phyloP scores from a whole-genome alignment of 148 eudicot species.

The Chenopodium formosanum region DNA sequence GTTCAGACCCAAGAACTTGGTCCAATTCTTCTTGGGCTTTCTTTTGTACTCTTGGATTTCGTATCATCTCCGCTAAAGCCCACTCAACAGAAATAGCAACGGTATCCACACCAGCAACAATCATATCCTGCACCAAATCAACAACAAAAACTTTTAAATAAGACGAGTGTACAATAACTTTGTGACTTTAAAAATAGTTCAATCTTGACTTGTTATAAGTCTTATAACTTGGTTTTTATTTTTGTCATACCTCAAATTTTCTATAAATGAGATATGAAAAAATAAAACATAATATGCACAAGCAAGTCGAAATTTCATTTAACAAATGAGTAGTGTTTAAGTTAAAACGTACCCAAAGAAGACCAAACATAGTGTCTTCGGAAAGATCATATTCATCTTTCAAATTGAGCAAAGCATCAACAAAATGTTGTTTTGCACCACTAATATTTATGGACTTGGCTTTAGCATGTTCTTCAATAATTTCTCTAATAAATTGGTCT shows the following conservation, averaged over 20 bases:
- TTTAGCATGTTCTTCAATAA: not conserved
- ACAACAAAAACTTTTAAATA: no score
- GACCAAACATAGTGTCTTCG: not conserved
- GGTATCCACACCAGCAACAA: not conserved
- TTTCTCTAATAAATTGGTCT: not conserved
- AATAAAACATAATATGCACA: not conserved
- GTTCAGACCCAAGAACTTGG: not conserved
- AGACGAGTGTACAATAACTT: no score
- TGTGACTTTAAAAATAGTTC: no score
- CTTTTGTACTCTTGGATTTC: not conserved
- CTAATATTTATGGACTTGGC: not conserved
- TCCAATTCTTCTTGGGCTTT: constrained; percentile 2
- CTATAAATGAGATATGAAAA: not conserved
- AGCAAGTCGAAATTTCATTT: not conserved
- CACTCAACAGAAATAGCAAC: not conserved
- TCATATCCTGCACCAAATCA: not conserved
- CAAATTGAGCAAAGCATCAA: not conserved
- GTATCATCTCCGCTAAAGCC: not conserved
- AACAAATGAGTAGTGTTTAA: no score
- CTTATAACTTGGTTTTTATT: no score
- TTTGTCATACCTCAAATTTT: no score
- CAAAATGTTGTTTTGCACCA: not conserved
- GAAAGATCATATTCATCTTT: not conserved
- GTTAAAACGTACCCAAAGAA: not conserved
- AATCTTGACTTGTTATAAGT: no score